Conservation (phyloP, 1,139 yeast species). For the Pichia sp. region DNA sequence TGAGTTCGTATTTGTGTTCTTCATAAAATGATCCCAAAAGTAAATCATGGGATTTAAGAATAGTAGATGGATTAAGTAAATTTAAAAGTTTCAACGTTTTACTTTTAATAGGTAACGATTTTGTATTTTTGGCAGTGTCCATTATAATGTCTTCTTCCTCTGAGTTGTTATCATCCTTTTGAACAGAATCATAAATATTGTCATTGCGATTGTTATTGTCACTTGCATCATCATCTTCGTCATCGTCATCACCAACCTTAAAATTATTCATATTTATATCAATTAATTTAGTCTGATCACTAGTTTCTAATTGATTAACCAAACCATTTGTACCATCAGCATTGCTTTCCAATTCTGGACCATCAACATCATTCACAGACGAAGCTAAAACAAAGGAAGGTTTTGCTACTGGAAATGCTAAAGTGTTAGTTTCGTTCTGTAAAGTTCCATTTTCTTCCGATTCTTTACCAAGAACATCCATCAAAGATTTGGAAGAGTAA, state of each 20-base stretch:
- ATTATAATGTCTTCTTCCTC: neutral
- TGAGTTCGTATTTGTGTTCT: constrained; percentile 14
- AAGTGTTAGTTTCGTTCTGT: neutral
- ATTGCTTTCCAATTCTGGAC: neutral
- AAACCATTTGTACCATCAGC: neutral
- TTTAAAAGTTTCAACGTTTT: constrained; percentile 14
- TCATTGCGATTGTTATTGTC: neutral
- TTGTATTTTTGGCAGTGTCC: neutral
- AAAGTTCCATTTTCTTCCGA: neutral
- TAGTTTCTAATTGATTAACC: neutral
- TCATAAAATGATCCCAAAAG: constrained; percentile 18
- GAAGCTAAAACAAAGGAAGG: neutral
- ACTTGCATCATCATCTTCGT: neutral
- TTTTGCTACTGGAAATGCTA: neutral
- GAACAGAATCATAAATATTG: neutral
- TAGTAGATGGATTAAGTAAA: constrained; percentile 23
- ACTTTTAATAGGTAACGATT: neutral
- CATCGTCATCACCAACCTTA: neutral
- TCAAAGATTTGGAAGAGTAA: constrained; percentile 3
- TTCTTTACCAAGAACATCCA: constrained; percentile 4
- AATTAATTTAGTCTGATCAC: neutral
- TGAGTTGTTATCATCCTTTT: neutral
- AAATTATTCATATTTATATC: neutral
- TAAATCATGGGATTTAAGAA: constrained; percentile 16
- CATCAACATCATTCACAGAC: neutral